Evolutionary conservation across 139 green algal genomes (phyloP).

Genomic region (Haematococcus sp.): DNA sequence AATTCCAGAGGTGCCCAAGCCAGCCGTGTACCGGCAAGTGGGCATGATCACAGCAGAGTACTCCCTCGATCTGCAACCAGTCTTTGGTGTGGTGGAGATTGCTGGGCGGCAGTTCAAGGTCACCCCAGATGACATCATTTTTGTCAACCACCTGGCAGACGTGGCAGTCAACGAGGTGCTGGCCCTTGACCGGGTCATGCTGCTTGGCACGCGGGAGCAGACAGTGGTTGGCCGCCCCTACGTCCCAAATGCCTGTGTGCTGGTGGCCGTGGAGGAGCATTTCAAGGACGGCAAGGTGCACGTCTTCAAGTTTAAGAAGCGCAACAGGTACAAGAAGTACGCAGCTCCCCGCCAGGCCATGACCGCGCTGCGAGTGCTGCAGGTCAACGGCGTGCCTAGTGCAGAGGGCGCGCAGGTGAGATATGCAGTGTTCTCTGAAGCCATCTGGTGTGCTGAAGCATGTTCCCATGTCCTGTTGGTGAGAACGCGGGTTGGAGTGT

Average conservation of each 20-base stretch:
- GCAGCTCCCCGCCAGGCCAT: conserved; percentile 26
- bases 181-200: conserved; percentile 37
- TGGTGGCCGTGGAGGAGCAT: conserved; percentile 45
- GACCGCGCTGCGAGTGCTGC: conserved; percentile 42
- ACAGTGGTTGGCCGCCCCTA: conserved; percentile 41
- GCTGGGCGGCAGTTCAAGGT: conserved; percentile 48
- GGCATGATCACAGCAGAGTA: conserved; percentile 36
- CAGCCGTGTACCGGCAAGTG: conserved; percentile 17
- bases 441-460: no score
- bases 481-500: no score
- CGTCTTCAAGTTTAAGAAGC: conserved; percentile 50
- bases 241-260: conserved; percentile 26
- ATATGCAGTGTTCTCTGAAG: no score
- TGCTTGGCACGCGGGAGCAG: conserved; percentile 24
- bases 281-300: conserved; percentile 48
- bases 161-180: conserved; percentile 45
- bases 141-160: conserved; percentile 33
- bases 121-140: conserved; percentile 46
- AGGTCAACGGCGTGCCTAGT: conserved; percentile 13
- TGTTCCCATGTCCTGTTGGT: no score
- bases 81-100: conserved; percentile 42
- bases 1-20: conserved; percentile 20
- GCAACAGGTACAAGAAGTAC: conserved; percentile 48
- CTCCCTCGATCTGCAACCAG: conserved; percentile 15
- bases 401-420: no score